Conservation (phyloP, 2,329 filamentous ascomycete genomes). For the Epichloe brachyelytri region DNA sequence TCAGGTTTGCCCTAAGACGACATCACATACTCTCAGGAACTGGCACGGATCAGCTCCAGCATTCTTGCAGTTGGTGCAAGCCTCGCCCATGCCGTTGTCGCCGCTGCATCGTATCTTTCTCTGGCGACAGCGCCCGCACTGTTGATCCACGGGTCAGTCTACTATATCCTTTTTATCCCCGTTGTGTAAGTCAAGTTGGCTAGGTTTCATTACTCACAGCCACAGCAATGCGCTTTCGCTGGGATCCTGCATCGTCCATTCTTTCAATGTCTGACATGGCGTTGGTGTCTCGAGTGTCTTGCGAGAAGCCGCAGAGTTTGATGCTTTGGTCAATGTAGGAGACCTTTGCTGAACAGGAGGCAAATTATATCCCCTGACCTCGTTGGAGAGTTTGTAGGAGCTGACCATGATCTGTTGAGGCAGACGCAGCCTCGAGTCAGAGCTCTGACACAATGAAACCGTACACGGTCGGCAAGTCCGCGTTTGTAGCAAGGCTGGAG, state of each 20-base stretch:
- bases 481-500: background rate
- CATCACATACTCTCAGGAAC: constrained; percentile 58
- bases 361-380: constrained; percentile 1
- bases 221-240: constrained; percentile 45
- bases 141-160: constrained; percentile 1
- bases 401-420: constrained; percentile 3
- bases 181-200: background rate
- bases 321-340: background rate
- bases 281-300: background rate
- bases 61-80: constrained; percentile 73
- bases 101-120: constrained; percentile 93
- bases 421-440: background rate
- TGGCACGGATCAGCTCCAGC: constrained; percentile 60
- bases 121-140: constrained; percentile 85
- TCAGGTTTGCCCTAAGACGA: background rate
- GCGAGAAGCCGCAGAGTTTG: background rate
- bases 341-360: background rate
- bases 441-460: background rate
- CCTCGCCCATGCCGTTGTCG: constrained; percentile 59
- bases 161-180: constrained; percentile 5
- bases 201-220: constrained; percentile 33
- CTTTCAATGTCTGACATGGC: constrained; percentile 3
- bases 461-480: background rate
- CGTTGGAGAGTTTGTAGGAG: constrained; percentile 1
- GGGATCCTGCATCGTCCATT: constrained; percentile 26